Evolutionary conservation across 768 basidiomycete species (phyloP), one percentile per base, ranked within the genome.

Genomic region (Suillus hirtellus): DNA sequence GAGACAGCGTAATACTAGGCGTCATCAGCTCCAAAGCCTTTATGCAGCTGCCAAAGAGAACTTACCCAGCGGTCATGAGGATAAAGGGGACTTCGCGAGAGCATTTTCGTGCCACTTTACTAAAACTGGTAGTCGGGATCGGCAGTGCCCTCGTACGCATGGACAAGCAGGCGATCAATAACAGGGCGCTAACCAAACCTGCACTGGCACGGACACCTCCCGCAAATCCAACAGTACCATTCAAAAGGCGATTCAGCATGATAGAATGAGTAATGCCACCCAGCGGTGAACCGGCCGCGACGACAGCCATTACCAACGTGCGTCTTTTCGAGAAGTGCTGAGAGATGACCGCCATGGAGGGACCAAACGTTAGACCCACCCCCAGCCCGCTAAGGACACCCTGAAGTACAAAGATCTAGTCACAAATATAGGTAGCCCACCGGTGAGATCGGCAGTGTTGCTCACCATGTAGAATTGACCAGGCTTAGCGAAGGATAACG

Each of bases 211-310:
- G 76, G 0, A 78, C 78, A 31, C 78, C 77, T 47, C 65, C 72
- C 17, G 67, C 73, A 67, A 85, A 81, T 9, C 88, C 85, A 5
- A 81, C 70, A 9, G 73, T 65, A 3, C 81, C 79, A 61, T 80
- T 81, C 59, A 59, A 64, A 37, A 60, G 64, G 27, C 79, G 72
- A 69, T 90, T 89, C 34, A 90, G 73, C 78, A 89, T 82, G 65
- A 88, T 85, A 0, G 87, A 84, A 61, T 87, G 82, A 14, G 82
- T 65, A 24, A 85, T 74, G 6, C 83, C 86, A 10, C 89, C 88
- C 4, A 86, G 69, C 2, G 84, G 80, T 35, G 81, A 78, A 31
- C 82, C 82, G 31, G 83, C 81, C 35, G 80, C 38, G 3, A 76
- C 76, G 52, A 85, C 67, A 11, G 83, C 80, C 67, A 82, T 80